Conservation (phyloP, 2,329 filamentous ascomycete genomes). For the Berkeleyomyces basicola region DNA sequence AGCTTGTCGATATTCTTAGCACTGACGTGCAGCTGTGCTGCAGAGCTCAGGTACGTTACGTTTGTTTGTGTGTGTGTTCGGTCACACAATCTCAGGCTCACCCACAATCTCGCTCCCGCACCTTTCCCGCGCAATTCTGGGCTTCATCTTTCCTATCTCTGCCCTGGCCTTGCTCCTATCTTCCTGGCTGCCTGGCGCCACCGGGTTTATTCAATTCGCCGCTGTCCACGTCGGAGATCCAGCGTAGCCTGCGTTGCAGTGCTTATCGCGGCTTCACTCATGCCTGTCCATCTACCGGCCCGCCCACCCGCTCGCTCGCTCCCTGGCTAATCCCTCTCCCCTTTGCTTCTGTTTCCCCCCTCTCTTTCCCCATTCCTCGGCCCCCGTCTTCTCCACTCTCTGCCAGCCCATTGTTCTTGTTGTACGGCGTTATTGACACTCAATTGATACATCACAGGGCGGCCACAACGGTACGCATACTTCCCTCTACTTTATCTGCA, state of each 20-base stretch:
- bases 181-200: not conserved
- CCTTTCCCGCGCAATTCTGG: not conserved
- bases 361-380: not conserved
- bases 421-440: not conserved
- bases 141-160: not conserved
- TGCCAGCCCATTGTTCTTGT: not conserved
- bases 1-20: conserved; percentile 13
- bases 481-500: not conserved
- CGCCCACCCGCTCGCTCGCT: not conserved
- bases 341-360: not conserved
- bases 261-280: not conserved
- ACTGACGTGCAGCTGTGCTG: conserved; percentile 14
- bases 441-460: conserved; percentile 5
- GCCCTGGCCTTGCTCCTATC: not conserved
- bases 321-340: not conserved
- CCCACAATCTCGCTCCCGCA: not conserved
- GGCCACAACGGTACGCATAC: conserved; percentile 12
- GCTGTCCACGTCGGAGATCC: not conserved
- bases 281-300: not conserved
- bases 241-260: not conserved
- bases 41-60: conserved; percentile 12
- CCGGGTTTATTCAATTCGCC: not conserved
- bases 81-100: not conserved
- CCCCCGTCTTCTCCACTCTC: not conserved
- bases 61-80: not conserved